Evolutionary conservation across 495 filamentous ascomycete genomes (phyloP).

Genomic region (Rusavskia elegans): DNA sequence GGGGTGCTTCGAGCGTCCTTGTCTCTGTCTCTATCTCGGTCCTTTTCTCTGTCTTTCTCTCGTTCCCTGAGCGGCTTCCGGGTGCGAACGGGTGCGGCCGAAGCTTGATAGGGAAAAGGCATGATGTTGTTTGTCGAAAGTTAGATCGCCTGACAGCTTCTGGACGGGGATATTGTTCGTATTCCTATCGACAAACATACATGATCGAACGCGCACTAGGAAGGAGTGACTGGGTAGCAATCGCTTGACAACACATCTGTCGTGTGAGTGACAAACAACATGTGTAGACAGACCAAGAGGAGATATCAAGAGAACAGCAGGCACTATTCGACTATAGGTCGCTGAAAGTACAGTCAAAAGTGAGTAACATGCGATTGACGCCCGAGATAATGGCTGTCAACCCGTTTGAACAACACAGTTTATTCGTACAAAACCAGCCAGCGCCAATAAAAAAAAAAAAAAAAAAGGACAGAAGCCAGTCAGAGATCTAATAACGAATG

Average conservation of each 20-base stretch:
- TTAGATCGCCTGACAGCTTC: too few species aligned
- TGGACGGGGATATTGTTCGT: too few species aligned
- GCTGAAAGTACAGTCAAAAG: too few species aligned
- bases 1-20: conserved; percentile 5
- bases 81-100: conserved; percentile 3
- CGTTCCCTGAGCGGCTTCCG: neutral
- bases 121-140: conserved; percentile 1
- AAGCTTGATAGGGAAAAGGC: conserved; percentile 7
- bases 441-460: too few species aligned
- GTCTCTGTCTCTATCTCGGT: conserved; percentile 9
- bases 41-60: conserved; percentile 9
- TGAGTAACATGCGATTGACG: too few species aligned
- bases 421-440: too few species aligned
- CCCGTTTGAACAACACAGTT: too few species aligned
- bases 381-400: too few species aligned
- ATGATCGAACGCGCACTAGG: neutral
- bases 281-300: neutral
- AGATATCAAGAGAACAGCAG: neutral
- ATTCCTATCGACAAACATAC: neutral
- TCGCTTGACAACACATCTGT: neutral
- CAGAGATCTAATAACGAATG: too few species aligned
- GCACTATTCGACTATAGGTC: too few species aligned
- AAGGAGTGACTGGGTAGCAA: neutral
- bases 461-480: too few species aligned
- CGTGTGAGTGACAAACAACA: neutral